Evolutionary conservation across 2,329 filamentous ascomycete species (phyloP), one percentile per base, ranked within the genome.

Genomic region (Fusarium guadeloupense): DNA sequence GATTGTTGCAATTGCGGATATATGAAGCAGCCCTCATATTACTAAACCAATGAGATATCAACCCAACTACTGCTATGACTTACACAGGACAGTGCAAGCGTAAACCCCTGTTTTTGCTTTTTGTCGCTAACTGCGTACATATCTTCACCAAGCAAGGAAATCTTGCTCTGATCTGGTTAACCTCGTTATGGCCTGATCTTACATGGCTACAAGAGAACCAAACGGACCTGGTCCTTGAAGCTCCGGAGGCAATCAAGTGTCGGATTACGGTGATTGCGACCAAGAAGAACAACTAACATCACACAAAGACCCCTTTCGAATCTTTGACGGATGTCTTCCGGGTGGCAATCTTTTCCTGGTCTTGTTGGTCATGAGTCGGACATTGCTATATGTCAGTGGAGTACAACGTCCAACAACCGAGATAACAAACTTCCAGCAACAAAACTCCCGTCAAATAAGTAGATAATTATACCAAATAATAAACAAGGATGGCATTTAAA

Each of bases 1-100:
- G 20, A 40, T 35, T 14, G n/a, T 28, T 16, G 30, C 39, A 10
- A 9, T 19, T 30, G 25, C 44, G 10, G 9, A 20, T 25, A 35
- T 31, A 45, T 52, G 14, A 38, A 23, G 40, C 17, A 40, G 39
- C 20, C 39, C 21, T 34, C 31, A 16, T 34, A 9, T n/a, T 37
- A 4, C 49, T 39, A 28, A 34, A 13, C 16, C 42, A 52, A 52
- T 46, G 48, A 33, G 17, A 21, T 51, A 31, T 25, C 34, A 51
- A 38, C 48, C 31, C 9, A 4, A 43, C 39, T 19, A 8, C 28
- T n/a, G 13, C 13, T 20, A 31, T 31, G 31, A 23, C 10, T 19
- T 37, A 19, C 25, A 28, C 21, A 34, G n/a, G 16, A 26, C 10
- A n/a, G 37, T 40, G 26, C 33, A 23, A 23, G 49, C 31, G 41